phyloP scores from a whole-genome alignment of 345 rosid species.

The Citrus unshiu region DNA sequence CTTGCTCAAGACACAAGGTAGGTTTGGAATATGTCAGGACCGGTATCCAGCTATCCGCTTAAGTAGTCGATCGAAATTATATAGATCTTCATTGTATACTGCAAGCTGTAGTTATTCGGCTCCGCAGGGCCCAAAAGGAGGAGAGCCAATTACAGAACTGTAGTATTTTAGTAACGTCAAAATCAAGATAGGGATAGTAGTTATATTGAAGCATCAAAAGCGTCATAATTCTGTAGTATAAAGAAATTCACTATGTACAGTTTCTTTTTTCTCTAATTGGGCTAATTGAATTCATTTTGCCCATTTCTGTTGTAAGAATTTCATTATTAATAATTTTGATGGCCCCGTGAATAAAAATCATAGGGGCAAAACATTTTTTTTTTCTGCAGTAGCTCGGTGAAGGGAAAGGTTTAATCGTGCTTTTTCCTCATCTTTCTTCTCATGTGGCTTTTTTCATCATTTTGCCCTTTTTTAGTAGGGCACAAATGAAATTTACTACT shows the following conservation, averaged over 20 bases:
- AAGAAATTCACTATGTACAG: conserved; percentile 20
- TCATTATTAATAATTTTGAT: conserved; percentile 10
- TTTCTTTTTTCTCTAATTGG: background rate
- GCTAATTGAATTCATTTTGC: background rate
- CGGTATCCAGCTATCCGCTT: background rate
- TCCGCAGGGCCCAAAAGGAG: background rate
- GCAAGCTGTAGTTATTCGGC: background rate
- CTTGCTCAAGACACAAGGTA: background rate
- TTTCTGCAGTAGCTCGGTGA: no score
- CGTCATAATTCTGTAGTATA: conserved; percentile 6
- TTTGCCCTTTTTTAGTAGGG: background rate
- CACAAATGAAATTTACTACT: no score
- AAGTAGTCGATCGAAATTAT: background rate
- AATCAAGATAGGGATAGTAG: background rate
- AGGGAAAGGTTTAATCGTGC: background rate
- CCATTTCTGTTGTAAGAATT: conserved; percentile 25
- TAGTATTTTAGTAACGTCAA: conserved; percentile 1
- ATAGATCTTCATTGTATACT: background rate
- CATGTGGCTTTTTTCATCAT: background rate
- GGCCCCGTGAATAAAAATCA: conserved; percentile 20
- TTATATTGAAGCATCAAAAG: background rate
- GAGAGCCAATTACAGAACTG: background rate
- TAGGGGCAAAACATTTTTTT: background rate
- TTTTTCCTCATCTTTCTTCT: background rate
- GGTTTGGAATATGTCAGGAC: background rate